Percentiles rank a stretch among this genome's conserved stretches.
phyloP scores from a whole-genome alignment of 192 early-diverging fungal genomes.

The Coemansia sp. region DNA sequence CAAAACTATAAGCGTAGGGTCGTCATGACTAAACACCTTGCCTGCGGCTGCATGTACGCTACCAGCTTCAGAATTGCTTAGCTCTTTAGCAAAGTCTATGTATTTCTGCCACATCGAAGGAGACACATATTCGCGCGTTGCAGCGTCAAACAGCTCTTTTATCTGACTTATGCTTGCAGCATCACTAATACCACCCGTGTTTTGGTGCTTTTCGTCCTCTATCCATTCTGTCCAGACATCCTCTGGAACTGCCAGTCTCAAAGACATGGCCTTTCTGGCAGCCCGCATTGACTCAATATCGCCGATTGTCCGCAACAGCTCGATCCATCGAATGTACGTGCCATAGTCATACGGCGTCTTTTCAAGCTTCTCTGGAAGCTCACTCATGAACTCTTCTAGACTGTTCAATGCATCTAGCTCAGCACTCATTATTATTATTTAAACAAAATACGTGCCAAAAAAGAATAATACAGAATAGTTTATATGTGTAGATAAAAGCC shows the following conservation, averaged over 20 bases:
- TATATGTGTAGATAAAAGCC: neutral
- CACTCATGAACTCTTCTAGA: conserved; percentile 28
- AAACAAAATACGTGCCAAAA: neutral
- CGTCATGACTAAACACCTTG: conserved; percentile 18
- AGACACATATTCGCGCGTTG: conserved; percentile 20
- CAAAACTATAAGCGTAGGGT: conserved; percentile 15
- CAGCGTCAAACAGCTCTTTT: conserved; percentile 18
- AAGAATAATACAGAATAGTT: neutral
- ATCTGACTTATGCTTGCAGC: conserved; percentile 10
- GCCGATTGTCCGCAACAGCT: conserved; percentile 28
- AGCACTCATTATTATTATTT: neutral
- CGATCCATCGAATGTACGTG: conserved; percentile 37
- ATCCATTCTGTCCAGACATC: conserved; percentile 33
- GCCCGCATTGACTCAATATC: conserved; percentile 42
- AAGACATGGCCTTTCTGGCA: conserved; percentile 32
- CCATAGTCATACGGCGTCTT: conserved; percentile 40
- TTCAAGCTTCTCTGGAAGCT: conserved; percentile 40
- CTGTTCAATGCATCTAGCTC: conserved; percentile 25
- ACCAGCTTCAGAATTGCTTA: conserved; percentile 6
- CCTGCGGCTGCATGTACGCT: conserved; percentile 18
- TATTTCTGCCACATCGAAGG: conserved; percentile 38
- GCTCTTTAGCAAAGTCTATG: conserved; percentile 18
- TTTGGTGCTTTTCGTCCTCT: conserved; percentile 18
- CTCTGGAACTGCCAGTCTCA: conserved; percentile 27
- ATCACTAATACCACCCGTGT: conserved; percentile 1